Conservation (phyloP, 1,284 basidiomycete species). For the Takashimella tepidaria region DNA sequence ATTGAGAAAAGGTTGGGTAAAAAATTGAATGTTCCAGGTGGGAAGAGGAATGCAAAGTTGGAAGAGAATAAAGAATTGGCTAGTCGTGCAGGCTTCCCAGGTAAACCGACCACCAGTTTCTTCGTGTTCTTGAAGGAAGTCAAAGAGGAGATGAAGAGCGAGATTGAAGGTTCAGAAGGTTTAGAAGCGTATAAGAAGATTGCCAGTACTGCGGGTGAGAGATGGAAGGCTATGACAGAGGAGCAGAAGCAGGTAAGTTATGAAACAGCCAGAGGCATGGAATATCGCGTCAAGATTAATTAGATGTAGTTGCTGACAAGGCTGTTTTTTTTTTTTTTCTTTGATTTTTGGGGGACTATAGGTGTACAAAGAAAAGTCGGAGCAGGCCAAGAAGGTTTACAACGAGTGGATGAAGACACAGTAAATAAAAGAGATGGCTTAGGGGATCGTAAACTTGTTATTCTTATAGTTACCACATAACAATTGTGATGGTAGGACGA, state of each 20-base stretch:
- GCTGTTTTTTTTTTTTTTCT: too few species aligned
- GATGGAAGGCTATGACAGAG: conserved; percentile 28
- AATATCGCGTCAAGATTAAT: too few species aligned
- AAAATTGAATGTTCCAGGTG: conserved; percentile 24
- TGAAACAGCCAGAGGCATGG: too few species aligned
- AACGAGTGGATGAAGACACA: background rate
- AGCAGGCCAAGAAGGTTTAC: background rate
- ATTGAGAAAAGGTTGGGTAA: conserved; percentile 26
- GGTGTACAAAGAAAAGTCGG: background rate
- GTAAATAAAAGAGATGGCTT: background rate
- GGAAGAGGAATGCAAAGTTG: conserved; percentile 11
- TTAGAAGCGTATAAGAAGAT: conserved; percentile 4
- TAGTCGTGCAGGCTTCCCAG: conserved; percentile 26
- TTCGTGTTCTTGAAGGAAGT: conserved; percentile 23
- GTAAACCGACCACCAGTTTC: conserved; percentile 26
- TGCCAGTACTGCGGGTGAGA: conserved; percentile 23
- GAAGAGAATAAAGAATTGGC: conserved; percentile 6
- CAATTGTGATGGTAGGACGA: too few species aligned
- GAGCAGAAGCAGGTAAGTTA: conserved; percentile 35
- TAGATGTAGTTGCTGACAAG: background rate
- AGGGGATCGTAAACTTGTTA: too few species aligned
- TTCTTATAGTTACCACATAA: too few species aligned
- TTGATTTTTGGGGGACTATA: too few species aligned
- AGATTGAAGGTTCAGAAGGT: background rate
- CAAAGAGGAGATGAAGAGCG: conserved; percentile 1